These are phyloP conservation scores for Xylogone sp. DNA, from an alignment of 2,329 filamentous ascomycete species.

Conservation along the genomic window DNA sequence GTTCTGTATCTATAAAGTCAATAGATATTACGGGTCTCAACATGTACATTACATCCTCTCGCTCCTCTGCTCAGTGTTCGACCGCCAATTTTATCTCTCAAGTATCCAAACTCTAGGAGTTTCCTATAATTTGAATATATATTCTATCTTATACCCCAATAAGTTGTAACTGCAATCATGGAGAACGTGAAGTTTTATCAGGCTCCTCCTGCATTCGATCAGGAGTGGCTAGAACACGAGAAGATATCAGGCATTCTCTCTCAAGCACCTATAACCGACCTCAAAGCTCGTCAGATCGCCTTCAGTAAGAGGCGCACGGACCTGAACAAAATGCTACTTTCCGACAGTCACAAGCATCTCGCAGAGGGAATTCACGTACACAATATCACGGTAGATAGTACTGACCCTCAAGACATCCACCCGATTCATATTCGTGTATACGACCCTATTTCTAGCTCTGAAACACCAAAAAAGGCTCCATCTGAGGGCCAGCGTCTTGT, in stretches of 20 bases:
- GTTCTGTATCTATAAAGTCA: too few species aligned
- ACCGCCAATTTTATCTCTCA: too few species aligned
- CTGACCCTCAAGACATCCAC: not conserved
- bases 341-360: conserved; percentile 33
- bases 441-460: conserved; percentile 4
- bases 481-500: conserved; percentile 22
- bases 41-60: too few species aligned
- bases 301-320: conserved; percentile 39
- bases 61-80: too few species aligned
- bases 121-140: too few species aligned
- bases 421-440: conserved; percentile 16
- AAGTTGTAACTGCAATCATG: too few species aligned
- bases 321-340: conserved; percentile 32
- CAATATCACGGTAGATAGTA: conserved; percentile 8
- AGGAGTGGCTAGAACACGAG: conserved; percentile 38
- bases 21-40: too few species aligned
- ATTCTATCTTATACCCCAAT: too few species aligned
- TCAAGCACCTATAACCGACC: conserved; percentile 20
- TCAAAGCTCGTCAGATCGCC: conserved; percentile 30
- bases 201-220: conserved; percentile 32
- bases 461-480: not conserved
- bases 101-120: too few species aligned
- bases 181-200: not conserved
- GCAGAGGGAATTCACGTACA: conserved; percentile 26
- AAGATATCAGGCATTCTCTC: conserved; percentile 23